A percentile compares a stretch with the other conserved stretches of the same genome.
These are phyloP conservation scores for Nannizzia gypsea DNA, from an alignment of 2,329 filamentous ascomycete genomes.

Conservation along the genomic window DNA sequence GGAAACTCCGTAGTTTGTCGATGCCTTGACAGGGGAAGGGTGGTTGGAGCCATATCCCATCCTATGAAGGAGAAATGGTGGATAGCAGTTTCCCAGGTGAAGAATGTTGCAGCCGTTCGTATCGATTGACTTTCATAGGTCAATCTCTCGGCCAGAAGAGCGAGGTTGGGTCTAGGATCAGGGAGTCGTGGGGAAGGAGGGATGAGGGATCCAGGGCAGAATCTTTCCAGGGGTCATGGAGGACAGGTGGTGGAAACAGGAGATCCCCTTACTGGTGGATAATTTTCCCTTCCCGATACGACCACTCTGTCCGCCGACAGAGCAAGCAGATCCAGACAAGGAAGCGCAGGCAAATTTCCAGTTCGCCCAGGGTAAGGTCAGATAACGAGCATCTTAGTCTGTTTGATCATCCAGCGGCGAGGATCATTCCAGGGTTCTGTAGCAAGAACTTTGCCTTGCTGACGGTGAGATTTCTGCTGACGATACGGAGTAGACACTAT, in stretches of 20 bases:
- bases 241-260: background rate
- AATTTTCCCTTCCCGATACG: slow-evolving; percentile 5
- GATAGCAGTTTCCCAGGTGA: background rate
- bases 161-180: background rate
- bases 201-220: background rate
- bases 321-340: background rate
- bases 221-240: background rate
- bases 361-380: background rate
- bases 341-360: slow-evolving; percentile 1
- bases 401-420: slow-evolving; percentile 1
- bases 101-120: background rate
- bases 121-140: background rate
- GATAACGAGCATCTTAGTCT: background rate
- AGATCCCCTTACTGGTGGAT: slow-evolving; percentile 2
- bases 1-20: background rate
- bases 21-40: background rate
- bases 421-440: background rate
- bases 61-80: slow-evolving; percentile 1
- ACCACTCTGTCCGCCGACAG: background rate
- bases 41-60: background rate
- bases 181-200: background rate
- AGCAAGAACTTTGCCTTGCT: background rate
- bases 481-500: no score
- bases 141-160: background rate
- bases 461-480: background rate